Base-by-base conservation (phyloP, 331 rosid species). In the Prunus yedoensis region DNA sequence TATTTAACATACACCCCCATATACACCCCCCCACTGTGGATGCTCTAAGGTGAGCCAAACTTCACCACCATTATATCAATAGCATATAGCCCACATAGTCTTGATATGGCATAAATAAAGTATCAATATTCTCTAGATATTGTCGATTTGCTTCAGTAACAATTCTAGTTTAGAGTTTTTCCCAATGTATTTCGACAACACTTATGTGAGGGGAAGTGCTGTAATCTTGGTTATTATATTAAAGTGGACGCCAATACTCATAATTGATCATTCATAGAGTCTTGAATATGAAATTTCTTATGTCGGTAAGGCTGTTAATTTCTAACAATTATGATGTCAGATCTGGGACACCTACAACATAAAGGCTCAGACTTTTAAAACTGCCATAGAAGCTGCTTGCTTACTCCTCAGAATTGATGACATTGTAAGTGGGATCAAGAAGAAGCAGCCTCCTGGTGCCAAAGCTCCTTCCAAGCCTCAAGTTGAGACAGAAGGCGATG, bases 301-400 rank as follows among this genome's bases (percentile, higher is more conserved):
- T 5, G 12, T 11, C 13, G 16, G 0, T 3, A 56, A 8, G 12
- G 46, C 12, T 59, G 45, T 62, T 58, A 57, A 23, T 43, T 58
- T 25, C 56, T 25, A 58, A 25, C 11, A 38, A 1, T 45, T 18
- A 5, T 46, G 9, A 60, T 75, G 64, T 30, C 87, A 94, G 97
- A 94, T 94, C 60, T 94, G 97, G 99, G 99, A 94, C 80, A 93
- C 96, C 74, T 94, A 92, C 87, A 92, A 90, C 74, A 97, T 94
- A 70, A 94, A 94, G 91, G 89, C 96, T 11, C 99, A 94, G 77
- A 91, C 99, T 11, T 94, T 94, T 51, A 94, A 94, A 89, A 94
- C 99, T 1, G 94, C 99, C 58, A 94, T 94, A 73, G 99, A 95
- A 95, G 96, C 97, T 52, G 93, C 97, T 43, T 89, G 99, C 92